These are phyloP conservation scores for Actinomortierella wolfii DNA, from an alignment of 371 early-diverging fungal genomes.

Conservation along the genomic window DNA sequence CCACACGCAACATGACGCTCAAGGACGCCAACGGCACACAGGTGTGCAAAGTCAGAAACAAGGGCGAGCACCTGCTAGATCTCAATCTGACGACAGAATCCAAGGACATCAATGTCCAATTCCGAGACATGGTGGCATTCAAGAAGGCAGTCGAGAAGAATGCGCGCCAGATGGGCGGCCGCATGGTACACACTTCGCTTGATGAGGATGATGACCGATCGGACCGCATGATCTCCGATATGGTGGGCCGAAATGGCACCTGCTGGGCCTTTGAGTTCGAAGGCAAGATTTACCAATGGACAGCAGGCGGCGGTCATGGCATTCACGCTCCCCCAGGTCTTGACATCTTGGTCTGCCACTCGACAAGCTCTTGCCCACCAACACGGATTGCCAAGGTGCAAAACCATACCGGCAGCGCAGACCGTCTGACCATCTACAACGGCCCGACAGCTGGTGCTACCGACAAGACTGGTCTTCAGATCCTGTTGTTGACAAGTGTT, in stretches of 20 bases:
- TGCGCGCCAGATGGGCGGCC: constrained; percentile 2
- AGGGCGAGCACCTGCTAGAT: constrained; percentile 42
- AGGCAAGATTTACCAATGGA: constrained; percentile 42
- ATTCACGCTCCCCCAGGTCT: constrained; percentile 40
- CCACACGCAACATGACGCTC: constrained; percentile 26
- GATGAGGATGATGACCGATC: constrained; percentile 32
- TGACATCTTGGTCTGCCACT: constrained; percentile 35
- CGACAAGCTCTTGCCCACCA: constrained; percentile 35
- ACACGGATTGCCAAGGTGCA: constrained; percentile 40
- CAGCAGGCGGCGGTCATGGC: constrained; percentile 38
- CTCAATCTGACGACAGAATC: constrained; percentile 38
- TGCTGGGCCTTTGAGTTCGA: constrained; percentile 48
- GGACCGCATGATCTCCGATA: no score
- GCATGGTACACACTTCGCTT: neutral
- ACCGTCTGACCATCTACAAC: constrained; percentile 25
- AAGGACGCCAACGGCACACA: constrained; percentile 26
- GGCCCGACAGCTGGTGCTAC: constrained; percentile 14
- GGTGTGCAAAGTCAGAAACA: constrained; percentile 43
- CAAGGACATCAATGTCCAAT: constrained; percentile 45
- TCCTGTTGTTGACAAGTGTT: constrained; percentile 32
- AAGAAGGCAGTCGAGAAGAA: constrained; percentile 46
- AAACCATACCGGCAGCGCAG: constrained; percentile 38
- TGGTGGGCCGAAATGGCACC: constrained; percentile 9
- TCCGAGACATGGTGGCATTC: constrained; percentile 45
- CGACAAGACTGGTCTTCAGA: constrained; percentile 37